Evolutionary conservation across 805 yeast genomes (phyloP).

Genomic region (Saturnispora zaruensis): DNA sequence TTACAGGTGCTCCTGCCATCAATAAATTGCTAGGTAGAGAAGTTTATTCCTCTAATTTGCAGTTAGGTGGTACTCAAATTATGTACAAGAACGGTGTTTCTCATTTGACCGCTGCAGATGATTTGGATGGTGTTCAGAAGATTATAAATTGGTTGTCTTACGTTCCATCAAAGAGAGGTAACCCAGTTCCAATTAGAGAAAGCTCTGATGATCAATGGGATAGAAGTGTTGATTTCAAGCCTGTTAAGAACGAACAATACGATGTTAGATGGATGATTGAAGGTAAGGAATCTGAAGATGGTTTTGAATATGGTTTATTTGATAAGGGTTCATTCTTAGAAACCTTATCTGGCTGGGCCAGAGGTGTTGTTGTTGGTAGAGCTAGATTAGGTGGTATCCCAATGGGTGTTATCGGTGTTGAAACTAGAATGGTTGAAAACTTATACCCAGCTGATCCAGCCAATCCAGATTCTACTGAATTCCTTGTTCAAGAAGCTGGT

Average conservation of each 20-base stretch:
- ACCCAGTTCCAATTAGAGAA: constrained; percentile 85
- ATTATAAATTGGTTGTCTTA: constrained; percentile 94
- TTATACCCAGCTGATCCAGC: constrained; percentile 97
- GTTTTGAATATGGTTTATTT: constrained; percentile 82
- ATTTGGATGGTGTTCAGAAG: constrained; percentile 90
- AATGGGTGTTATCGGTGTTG: constrained; percentile 96
- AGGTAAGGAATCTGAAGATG: constrained; percentile 65
- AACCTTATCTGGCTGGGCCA: constrained; percentile 97
- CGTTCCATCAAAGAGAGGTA: constrained; percentile 81
- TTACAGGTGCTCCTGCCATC: constrained; percentile 99
- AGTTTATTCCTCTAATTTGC: constrained; percentile 93
- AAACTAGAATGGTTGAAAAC: constrained; percentile 83
- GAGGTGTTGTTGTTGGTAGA: constrained; percentile 97
- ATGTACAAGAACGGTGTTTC: constrained; percentile 99
- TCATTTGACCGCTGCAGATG: constrained; percentile 94
- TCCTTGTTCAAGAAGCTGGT: constrained; percentile 88
- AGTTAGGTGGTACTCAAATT: constrained; percentile 98
- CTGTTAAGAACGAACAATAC: constrained; percentile 61
- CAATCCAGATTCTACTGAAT: constrained; percentile 88
- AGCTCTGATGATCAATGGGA: constrained; percentile 79
- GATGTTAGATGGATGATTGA: constrained; percentile 94
- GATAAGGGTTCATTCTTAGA: constrained; percentile 93
- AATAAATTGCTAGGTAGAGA: constrained; percentile 95
- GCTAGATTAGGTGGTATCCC: constrained; percentile 99
- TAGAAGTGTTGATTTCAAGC: constrained; percentile 77